A percentile compares a stretch with the other conserved stretches of the same genome.
Evolutionary conservation across 352 stramenopile species (phyloP).

Genomic region (Phytophthora quininea): DNA sequence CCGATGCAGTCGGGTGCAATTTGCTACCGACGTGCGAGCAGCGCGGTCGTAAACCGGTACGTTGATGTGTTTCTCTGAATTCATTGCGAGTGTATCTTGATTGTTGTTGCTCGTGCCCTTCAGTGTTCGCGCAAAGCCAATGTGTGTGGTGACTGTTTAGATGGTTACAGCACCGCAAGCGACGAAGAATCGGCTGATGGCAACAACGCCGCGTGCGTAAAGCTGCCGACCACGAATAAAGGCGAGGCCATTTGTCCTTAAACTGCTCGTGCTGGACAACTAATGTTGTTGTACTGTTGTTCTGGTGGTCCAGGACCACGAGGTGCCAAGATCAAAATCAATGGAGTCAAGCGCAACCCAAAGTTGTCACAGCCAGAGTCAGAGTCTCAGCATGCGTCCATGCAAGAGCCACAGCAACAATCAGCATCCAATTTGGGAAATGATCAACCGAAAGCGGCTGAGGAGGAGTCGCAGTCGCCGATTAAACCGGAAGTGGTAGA

Average conservation of each 20-base stretch:
- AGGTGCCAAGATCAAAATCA: conserved; percentile 65
- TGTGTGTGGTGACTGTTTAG: conserved; percentile 73
- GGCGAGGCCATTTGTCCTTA: background rate
- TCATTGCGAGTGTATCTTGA: background rate
- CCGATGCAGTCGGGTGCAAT: conserved; percentile 58
- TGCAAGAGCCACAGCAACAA: background rate
- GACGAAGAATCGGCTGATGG: conserved; percentile 13
- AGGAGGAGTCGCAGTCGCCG: background rate
- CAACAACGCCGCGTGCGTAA: conserved; percentile 50
- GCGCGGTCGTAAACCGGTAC: conserved; percentile 57
- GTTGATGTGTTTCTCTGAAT: conserved; percentile 4
- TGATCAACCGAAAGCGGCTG: background rate
- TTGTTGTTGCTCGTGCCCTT: background rate
- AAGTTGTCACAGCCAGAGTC: conserved; percentile 26
- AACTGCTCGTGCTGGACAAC: background rate
- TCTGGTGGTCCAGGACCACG: conserved; percentile 11
- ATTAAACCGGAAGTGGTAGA: too few relatives aligned
- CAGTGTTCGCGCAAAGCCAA: conserved; percentile 59
- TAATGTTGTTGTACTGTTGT: background rate
- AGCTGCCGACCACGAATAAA: conserved; percentile 7
- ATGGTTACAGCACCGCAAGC: conserved; percentile 39
- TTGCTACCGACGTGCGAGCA: conserved; percentile 51
- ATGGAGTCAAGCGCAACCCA: conserved; percentile 65
- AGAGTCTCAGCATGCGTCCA: conserved; percentile 12
- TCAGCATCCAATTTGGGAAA: background rate